Evolutionary conservation across 768 basidiomycete genomes (phyloP), one percentile per base, ranked within the genome.

Genomic region (Clitopilus hobsonii): DNA sequence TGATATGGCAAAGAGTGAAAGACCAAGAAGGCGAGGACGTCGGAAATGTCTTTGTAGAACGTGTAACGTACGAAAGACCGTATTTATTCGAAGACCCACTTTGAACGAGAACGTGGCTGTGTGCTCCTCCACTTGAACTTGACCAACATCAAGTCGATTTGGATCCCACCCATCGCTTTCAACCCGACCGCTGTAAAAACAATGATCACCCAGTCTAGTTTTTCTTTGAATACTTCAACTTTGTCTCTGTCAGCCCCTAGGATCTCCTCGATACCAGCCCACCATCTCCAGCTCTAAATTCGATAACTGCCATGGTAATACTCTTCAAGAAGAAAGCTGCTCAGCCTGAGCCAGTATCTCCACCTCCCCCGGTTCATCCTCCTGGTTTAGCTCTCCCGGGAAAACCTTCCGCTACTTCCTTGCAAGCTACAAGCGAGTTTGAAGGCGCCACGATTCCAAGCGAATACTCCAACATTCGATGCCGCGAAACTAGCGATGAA

Each of bases 1-100:
- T 59, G 7, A 56, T 58, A 3, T 62, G 61, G 61, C 53, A 53
- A n/a, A 54, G 58, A 50, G 4, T 60, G 26, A 49, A 49, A 36
- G 32, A n/a, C n/a, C n/a, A 7, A 7, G 18, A 45, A 20, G 41
- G 22, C 22, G 11, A 5, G 16, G 41, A 18, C 7, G 18, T 45
- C 22, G 41, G 41, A 23, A 18, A 16, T 5, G n/a, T 45, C n/a
- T 18, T 16, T 45, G 18, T 45, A 6, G 41, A 45, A 23, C 41
- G 41, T 20, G 41, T 45, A 23, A 8, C 41, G 22, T 45, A 8
- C 22, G 41, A 20, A 23, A 16, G 41, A 20, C 16, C 41, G 8
- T 23, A 8, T 11, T 45, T 45, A 5, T n/a, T n/a, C 10, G 32
- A 36, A 11, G n/a, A n/a, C 30, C 5, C 22, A 45, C 41, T 11